Percentiles rank a stretch among this genome's conserved stretches.
These are phyloP conservation scores for Diaporthe sp. DNA, from an alignment of 2,329 filamentous ascomycete species.

Conservation along the genomic window DNA sequence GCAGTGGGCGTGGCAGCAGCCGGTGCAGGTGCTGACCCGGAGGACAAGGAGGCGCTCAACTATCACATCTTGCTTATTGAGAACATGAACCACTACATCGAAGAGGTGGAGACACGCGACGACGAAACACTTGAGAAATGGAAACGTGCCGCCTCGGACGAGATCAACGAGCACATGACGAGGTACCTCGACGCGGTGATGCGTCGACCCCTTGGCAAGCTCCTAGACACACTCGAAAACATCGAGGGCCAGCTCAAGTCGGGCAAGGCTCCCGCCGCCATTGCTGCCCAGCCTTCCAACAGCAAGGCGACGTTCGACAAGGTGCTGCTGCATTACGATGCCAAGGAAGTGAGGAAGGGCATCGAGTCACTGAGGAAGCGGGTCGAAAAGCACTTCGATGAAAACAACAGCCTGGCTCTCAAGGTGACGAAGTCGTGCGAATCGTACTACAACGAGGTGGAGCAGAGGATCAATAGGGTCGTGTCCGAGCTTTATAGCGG, in stretches of 20 bases:
- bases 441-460: slow-evolving; percentile 72
- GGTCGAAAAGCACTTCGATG: slow-evolving; percentile 97
- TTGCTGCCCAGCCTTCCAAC: slow-evolving; percentile 86
- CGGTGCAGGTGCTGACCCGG: slow-evolving; percentile 63
- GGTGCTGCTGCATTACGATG: slow-evolving; percentile 82
- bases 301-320: slow-evolving; percentile 88
- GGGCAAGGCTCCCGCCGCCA: slow-evolving; percentile 70
- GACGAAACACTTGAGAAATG: slow-evolving; percentile 86
- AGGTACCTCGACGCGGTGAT: slow-evolving; percentile 91
- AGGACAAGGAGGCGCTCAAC: slow-evolving; percentile 97
- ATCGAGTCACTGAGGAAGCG: slow-evolving; percentile 90
- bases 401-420: slow-evolving; percentile 71
- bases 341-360: slow-evolving; percentile 88
- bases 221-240: slow-evolving; percentile 92
- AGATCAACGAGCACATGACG: slow-evolving; percentile 88
- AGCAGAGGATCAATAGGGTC: slow-evolving; percentile 70
- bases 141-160: slow-evolving; percentile 81
- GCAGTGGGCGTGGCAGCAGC: slow-evolving; percentile 56
- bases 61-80: slow-evolving; percentile 98
- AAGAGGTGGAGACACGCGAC: slow-evolving; percentile 83
- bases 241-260: slow-evolving; percentile 79
- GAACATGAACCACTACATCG: slow-evolving; percentile 98
- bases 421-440: slow-evolving; percentile 73
- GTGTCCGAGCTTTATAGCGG: slow-evolving; percentile 75
- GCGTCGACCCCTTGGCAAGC: slow-evolving; percentile 87